Evolutionary conservation across 768 basidiomycete genomes (phyloP), one percentile per base, ranked within the genome.

Genomic region (Lentinus brumalis): DNA sequence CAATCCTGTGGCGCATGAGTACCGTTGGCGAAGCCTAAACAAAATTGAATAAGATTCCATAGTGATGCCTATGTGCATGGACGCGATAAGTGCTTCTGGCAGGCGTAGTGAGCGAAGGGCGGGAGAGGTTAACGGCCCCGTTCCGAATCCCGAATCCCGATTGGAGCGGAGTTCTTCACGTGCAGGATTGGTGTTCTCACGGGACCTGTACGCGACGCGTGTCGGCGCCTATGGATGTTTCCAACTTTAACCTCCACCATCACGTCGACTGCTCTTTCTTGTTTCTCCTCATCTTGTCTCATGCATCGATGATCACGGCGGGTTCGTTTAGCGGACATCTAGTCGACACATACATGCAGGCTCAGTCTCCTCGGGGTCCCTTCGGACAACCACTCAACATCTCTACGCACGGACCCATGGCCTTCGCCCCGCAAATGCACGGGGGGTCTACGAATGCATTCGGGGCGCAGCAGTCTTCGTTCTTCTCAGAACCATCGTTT

Each of bases 401-500:
- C 18, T 65, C 81, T 30, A 79, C 77, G 18, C 76, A 78, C 69
- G 88, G 86, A 5, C 70, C 82, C 21, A 81, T 87, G 78, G 83
- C 86, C 5, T 91, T 88, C 71, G 80, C 83, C 57, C 71, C 86
- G 8, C 75, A 73, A 40, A 82, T 84, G 78, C 88, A 89, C 63
- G 86, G 87, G 15, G 74, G 75, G 3, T 70, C 52, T 51, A 51
- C 64, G 66, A 68, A 70, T 14, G 67, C 67, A 26, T 70, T 53
- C 40, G 42, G 78, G 5, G 75, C 79, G 54, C 65, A 65, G 60
- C 11, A 44, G 42, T 55, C 57, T 2, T 53, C 60, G 10, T 65
- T 56, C 53, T 55, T 41, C 35, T 61, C 50, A 35, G 62, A 66
- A 26, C 31, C 67, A 6, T 68, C 74, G 1, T 74, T 70, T 44